Base-by-base conservation (phyloP, 768 basidiomycete species). In the Russula foetens region DNA sequence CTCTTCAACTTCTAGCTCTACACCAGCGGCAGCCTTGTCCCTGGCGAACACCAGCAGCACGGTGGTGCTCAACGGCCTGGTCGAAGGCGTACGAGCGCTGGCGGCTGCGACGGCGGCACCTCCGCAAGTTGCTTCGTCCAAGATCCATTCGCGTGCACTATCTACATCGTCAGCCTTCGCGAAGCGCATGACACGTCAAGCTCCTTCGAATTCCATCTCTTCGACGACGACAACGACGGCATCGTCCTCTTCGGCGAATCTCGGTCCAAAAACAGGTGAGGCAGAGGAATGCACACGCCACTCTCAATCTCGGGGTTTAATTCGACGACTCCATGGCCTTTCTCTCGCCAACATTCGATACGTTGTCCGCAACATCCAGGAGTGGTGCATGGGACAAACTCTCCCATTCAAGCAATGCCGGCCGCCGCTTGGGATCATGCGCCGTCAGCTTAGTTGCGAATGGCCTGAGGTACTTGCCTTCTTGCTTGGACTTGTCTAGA, bases 21-120 rank as follows among this genome's bases (percentile, higher is more conserved):
- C 67, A 54, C 45, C 53, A 21, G 44, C 41, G 2, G 9, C 41
- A 29, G 58, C 59, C 29, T 63, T 26, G 1, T 15, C 28, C 26
- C 47, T 59, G 3, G 53, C 71, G 7, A 70, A 68, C 15, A 26
- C 31, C 11, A 26, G 50, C n/a, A 33, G 48, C 17, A 71, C 75
- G 15, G 72, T 75, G 1, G 70, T 82, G 24, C 67, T 87, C 0
- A 84, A 83, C 64, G 84, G 83, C 7, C 77, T 89, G 65, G 82
- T 80, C 65, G 86, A 83, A 65, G 81, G 86, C 15, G 83, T 87
- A 4, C 81, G 83, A 77, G 73, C 87, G 49, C 72, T 90, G 31
- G 77, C 81, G 5, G 79, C 81, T 0, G 81, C 71, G 26, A 71
- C 74, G 48, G 69, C 63, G 33, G 75, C 75, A 29, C 60, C 76